A percentile compares a stretch with the other conserved stretches of the same genome.
Conservation (phyloP, 2,329 filamentous ascomycete genomes). For the Colletotrichum falcatum region DNA sequence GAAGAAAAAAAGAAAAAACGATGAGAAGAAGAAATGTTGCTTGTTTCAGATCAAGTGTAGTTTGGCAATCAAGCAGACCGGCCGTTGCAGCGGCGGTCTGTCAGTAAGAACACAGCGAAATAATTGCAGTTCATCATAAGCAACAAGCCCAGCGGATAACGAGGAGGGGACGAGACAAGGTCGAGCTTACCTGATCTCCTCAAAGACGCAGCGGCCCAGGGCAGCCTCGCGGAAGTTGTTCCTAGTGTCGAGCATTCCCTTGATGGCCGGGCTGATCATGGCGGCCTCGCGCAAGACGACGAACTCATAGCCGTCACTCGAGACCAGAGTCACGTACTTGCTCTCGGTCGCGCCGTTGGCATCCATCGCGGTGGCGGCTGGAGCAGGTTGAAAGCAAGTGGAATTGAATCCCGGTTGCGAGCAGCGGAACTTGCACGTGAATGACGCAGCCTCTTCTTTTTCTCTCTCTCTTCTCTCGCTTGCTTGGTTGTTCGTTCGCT, state of each 20-base stretch:
- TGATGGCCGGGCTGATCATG: constrained; percentile 77
- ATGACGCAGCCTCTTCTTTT: neutral
- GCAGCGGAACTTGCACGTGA: neutral
- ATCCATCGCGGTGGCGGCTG: constrained; percentile 21
- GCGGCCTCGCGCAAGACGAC: constrained; percentile 79
- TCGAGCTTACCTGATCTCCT: constrained; percentile 76
- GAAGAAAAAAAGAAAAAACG: neutral
- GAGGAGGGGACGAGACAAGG: constrained; percentile 14
- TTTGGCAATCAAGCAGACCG: constrained; percentile 63
- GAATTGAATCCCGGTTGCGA: neutral
- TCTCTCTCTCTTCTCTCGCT: neutral
- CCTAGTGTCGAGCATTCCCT: constrained; percentile 78
- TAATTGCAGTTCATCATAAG: constrained; percentile 40
- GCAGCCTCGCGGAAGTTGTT: constrained; percentile 76
- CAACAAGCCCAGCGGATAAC: neutral
- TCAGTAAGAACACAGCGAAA: constrained; percentile 61
- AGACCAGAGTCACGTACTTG: constrained; percentile 83
- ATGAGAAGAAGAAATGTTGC: constrained; percentile 44
- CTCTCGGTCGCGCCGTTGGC: constrained; percentile 48
- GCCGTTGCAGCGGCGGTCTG: constrained; percentile 53
- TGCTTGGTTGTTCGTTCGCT: constrained; percentile 8
- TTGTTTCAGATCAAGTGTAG: constrained; percentile 75
- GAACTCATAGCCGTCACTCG: constrained; percentile 81
- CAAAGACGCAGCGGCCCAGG: constrained; percentile 73
- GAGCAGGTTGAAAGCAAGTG: neutral